Evolutionary conservation across 805 yeast species (phyloP), one percentile per base, ranked within the genome.

Genomic region (Ogataea angusta): DNA sequence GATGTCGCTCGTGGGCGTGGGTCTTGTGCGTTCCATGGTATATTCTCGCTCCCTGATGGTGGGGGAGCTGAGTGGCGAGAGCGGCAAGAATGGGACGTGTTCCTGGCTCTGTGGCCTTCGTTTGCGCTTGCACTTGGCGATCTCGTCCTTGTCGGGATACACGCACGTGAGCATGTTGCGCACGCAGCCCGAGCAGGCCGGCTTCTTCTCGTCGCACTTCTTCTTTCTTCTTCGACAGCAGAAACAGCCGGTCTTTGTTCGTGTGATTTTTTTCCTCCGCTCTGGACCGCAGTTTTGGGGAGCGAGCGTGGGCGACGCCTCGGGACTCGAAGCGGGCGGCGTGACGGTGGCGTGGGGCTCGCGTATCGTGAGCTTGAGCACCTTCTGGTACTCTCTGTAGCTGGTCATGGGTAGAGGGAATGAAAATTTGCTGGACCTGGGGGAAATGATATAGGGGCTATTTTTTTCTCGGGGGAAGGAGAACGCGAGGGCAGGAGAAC

Each of bases 211-310:
- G 39, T 63, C 65, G 44, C 69, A 64, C 52, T 64, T 64, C 64
- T 63, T 64, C 62, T 63, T 63, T 36, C 69, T 51, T 34, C 47
- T 56, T 17, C 69, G 60, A 37, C 69, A 64, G 38, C 68, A 63
- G 45, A 60, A 60, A 41, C 69, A 64, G 2, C 69, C 69, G 2
- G 68, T 63, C 37, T 64, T 64, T 2, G 67, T 62, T 40, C 67
- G 53, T 6, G 64, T 59, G 19, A 63, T 63, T 43, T 63, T 63
- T 43, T 50, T 51, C 36, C 54, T 51, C 25, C 38, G 30, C 17
- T 29, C 25, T 14, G 35, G 21, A 18, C 38, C 21, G 10, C 45
- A 15, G 31, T 18, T 24, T 31, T 22, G 28, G 16, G 54, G 49
- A 6, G 28, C 27, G 7, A 42, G 37, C 18, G 33, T 46, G 13